phyloP scores from a whole-genome alignment of 805 yeast genomes.

The Sugiyamaella mastotermitis region DNA sequence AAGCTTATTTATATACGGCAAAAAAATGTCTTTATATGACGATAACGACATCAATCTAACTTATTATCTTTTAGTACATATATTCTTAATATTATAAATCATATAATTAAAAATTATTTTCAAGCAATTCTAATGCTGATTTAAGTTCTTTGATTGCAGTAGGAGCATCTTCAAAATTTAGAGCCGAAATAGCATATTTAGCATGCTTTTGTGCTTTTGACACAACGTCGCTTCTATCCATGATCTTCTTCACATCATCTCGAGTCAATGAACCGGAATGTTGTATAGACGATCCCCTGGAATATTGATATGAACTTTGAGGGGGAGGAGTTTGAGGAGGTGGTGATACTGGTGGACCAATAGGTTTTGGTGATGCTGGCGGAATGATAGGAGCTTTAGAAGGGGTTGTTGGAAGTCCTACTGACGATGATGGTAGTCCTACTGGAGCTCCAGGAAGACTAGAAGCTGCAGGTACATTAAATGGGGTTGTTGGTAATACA shows the following conservation, averaged over 20 bases:
- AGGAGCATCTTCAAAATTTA: constrained; percentile 60
- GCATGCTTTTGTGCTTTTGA: constrained; percentile 54
- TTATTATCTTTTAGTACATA: too few relatives aligned
- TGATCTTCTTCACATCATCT: constrained; percentile 23
- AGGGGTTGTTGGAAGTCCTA: constrained; percentile 12
- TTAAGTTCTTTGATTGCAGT: constrained; percentile 56
- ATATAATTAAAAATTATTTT: too few relatives aligned
- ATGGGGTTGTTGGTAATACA: constrained; percentile 9
- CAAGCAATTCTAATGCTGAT: constrained; percentile 39
- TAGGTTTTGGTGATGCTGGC: constrained; percentile 10
- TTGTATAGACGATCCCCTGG: not conserved
- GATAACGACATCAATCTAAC: too few relatives aligned
- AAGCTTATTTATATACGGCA: too few relatives aligned
- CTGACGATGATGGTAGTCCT: constrained; percentile 8
- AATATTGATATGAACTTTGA: too few relatives aligned
- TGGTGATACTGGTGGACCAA: constrained; percentile 2
- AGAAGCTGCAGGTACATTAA: constrained; percentile 7
- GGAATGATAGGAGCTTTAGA: constrained; percentile 12
- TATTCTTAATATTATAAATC: too few relatives aligned
- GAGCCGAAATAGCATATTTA: constrained; percentile 65
- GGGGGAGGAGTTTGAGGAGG: constrained; percentile 2
- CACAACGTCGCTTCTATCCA: constrained; percentile 33
- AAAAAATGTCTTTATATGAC: too few relatives aligned
- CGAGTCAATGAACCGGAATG: constrained; percentile 10
- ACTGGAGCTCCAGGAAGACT: constrained; percentile 8